Evolutionary conservation across 2,329 filamentous ascomycete species (phyloP).

Genomic region (Sporothrix humicola): DNA sequence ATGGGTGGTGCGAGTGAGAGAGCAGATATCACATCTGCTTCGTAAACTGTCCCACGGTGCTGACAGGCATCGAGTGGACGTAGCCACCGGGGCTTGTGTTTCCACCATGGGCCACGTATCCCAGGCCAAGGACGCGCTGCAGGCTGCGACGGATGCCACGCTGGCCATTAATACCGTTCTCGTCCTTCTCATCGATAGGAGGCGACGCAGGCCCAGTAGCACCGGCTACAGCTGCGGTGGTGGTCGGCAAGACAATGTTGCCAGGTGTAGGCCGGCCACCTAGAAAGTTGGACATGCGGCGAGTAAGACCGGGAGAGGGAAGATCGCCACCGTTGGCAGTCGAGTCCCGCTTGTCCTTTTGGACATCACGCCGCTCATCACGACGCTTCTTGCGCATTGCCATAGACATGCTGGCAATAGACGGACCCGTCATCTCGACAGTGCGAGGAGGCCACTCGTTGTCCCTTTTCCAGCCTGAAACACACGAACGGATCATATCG

Average conservation of each 20-base stretch:
- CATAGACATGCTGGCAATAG: slow-evolving; percentile 15
- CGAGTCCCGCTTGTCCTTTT: slow-evolving; percentile 29
- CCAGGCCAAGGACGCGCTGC: slow-evolving; percentile 46
- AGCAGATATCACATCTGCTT: slow-evolving; percentile 18
- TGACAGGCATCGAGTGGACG: slow-evolving; percentile 33
- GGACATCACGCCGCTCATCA: slow-evolving; percentile 28
- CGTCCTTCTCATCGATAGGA: slow-evolving; percentile 30
- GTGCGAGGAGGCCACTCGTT: slow-evolving; percentile 85
- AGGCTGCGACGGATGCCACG: slow-evolving; percentile 46
- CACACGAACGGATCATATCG: slow-evolving; percentile 80
- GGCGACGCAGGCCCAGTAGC: neutral
- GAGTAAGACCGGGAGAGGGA: slow-evolving; percentile 31
- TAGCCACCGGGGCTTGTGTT: slow-evolving; percentile 33
- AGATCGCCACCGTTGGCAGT: neutral
- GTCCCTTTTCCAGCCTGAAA: slow-evolving; percentile 89
- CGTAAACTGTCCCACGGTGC: slow-evolving; percentile 19
- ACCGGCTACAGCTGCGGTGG: slow-evolving; percentile 8
- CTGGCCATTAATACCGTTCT: slow-evolving; percentile 30
- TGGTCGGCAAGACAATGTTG: slow-evolving; percentile 16
- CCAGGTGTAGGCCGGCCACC: slow-evolving; percentile 17
- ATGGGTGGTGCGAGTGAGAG: neutral
- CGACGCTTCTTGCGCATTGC: slow-evolving; percentile 26
- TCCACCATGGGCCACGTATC: slow-evolving; percentile 28
- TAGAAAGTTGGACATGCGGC: slow-evolving; percentile 37
- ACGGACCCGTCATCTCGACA: neutral